Base-by-base conservation (phyloP, 169 alveolate species). In the Cryptosporidium muris region DNA sequence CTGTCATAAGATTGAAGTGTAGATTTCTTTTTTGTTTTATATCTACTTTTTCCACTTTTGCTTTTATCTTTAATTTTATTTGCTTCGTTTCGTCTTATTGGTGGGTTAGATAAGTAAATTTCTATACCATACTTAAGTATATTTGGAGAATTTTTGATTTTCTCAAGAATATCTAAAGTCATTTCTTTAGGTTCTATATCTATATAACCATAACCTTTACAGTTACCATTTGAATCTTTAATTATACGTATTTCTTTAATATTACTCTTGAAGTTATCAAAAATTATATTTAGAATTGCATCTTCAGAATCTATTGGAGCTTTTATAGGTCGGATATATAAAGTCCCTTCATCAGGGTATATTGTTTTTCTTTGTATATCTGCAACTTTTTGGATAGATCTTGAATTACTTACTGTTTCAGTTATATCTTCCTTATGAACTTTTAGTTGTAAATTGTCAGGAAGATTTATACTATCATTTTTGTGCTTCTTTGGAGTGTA, bases 131-230 rank as follows among this genome's bases (percentile, higher is more conserved):
- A 3, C 11, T 25, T 52, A 45, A 36, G 47, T n/a, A 74, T 37
- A 5, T 6, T 34, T 25, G 36, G n/a, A 16, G 49, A 25, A 40
- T 12, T 38, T 9, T 38, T 63, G 1, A 63, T 43, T 51, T 42
- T 45, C 4, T 74, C 40, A 8, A 82, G 64, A 6, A 82, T 82
- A 0, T 58, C 64, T 5, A 65, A 82, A n/a, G 16, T 66, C 12
- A 4, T 53, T 5, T 68, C 67, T 6, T 53, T 45, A 4, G 91
- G 47, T 9, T 62, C 81, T 34, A 90, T 62, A 54, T 90, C 93
- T 7, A 65, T 80, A 42, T 90, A 90, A 4, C 91, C 92, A 63
- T 89, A 90, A 14, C 93, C 93, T 34, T 56, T 90, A n/a, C 82
- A 74, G 8, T 54, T 49, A 4, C 82, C 66, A 11, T 64, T 64